A percentile compares a stretch with the other conserved stretches of the same genome.
phyloP scores from a whole-genome alignment of 371 early-diverging fungal genomes.

The Gilbertella persicaria region DNA sequence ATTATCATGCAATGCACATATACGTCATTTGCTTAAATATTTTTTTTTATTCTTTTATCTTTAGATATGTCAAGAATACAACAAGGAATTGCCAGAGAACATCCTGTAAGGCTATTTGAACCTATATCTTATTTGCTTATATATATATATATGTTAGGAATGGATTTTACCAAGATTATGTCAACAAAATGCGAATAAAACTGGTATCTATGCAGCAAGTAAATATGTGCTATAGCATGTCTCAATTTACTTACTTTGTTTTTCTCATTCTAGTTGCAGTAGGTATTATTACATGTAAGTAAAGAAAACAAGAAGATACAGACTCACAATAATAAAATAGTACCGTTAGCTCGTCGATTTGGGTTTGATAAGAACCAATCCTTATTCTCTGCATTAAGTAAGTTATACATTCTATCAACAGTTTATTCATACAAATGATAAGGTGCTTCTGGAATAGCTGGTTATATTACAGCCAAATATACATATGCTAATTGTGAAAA shows the following conservation, averaged over 20 bases:
- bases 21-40: background rate
- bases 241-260: too few relatives aligned
- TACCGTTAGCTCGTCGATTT: constrained; percentile 14
- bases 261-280: constrained; percentile 14
- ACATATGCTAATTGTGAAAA: constrained; percentile 18
- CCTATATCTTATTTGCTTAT: background rate
- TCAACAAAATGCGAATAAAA: constrained; percentile 23
- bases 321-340: too few relatives aligned
- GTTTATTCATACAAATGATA: background rate
- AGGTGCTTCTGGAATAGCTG: constrained; percentile 18
- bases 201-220: constrained; percentile 25
- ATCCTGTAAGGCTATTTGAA: constrained; percentile 12
- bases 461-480: constrained; percentile 21
- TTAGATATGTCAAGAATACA: constrained; percentile 16
- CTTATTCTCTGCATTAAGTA: constrained; percentile 20
- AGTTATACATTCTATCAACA: background rate
- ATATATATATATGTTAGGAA: constrained; percentile 10
- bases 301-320: too few relatives aligned
- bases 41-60: background rate
- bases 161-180: constrained; percentile 26
- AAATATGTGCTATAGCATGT: too few relatives aligned
- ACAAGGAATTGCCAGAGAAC: constrained; percentile 23
- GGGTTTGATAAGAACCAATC: constrained; percentile 21
- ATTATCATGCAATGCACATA: too few relatives aligned
- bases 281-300: constrained; percentile 16